A percentile compares a stretch with the other conserved stretches of the same genome.
Conservation (phyloP, 2,329 filamentous ascomycete species). For the Trichophyton benhamiae region DNA sequence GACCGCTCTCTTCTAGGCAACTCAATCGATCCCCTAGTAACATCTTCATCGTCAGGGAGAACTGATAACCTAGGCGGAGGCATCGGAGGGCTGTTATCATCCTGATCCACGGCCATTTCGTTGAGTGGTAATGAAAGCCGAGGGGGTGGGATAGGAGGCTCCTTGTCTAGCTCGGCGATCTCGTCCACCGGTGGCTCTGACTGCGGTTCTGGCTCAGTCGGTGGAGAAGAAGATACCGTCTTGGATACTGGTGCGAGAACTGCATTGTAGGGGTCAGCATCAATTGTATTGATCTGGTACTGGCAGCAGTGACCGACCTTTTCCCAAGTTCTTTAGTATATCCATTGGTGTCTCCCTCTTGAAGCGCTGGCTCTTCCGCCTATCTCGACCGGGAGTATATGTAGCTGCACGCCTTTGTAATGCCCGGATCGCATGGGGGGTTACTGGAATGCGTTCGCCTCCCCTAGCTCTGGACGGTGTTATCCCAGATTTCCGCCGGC, state of each 20-base stretch:
- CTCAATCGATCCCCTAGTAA: slow-evolving; percentile 32
- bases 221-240: slow-evolving; percentile 37
- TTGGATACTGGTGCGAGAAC: slow-evolving; percentile 40
- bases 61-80: slow-evolving; percentile 29
- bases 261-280: slow-evolving; percentile 15
- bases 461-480: slow-evolving; percentile 9
- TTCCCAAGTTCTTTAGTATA: slow-evolving; percentile 41
- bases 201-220: slow-evolving; percentile 17
- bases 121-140: slow-evolving; percentile 37
- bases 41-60: slow-evolving; percentile 37
- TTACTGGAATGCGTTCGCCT: slow-evolving; percentile 33
- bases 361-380: slow-evolving; percentile 38
- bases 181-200: slow-evolving; percentile 19
- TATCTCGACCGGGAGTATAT: slow-evolving; percentile 39
- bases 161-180: slow-evolving; percentile 38
- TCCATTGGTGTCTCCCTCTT: slow-evolving; percentile 46
- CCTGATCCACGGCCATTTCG: slow-evolving; percentile 27
- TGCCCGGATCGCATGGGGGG: slow-evolving; percentile 44
- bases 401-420: slow-evolving; percentile 40
- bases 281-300: not conserved
- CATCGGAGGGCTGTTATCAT: slow-evolving; percentile 29
- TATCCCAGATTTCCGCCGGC: slow-evolving; percentile 2
- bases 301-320: slow-evolving; percentile 24
- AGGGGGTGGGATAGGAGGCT: slow-evolving; percentile 33
- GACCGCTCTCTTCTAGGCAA: slow-evolving; percentile 31